Base-by-base conservation (phyloP, 129 eudicot genomes). In the Flaveria ramosissima region DNA sequence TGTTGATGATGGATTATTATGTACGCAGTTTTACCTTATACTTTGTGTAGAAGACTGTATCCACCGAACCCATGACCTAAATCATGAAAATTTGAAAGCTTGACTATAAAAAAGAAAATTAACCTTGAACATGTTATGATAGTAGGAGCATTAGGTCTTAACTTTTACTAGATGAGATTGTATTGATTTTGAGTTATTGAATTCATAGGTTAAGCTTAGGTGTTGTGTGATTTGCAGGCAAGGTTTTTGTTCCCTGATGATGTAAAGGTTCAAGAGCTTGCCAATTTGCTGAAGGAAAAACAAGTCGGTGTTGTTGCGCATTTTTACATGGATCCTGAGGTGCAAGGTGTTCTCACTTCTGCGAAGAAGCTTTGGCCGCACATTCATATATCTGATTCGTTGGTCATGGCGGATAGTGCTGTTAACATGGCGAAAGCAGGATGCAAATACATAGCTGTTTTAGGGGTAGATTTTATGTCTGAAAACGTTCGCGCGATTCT, bases 301-400 rank as follows among this genome's bases (percentile, higher is more conserved):
- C 85, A 91, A 75, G 88, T 91, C 74, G 99, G 99, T 24, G 82
- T 95, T 73, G 99, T 89, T 80, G 97, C 99, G 53, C 99, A 95
- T 73, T 95, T 94, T 73, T 95, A 95, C 88, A 95, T 95, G 99
- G 99, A 95, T 74, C 99, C 99, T 12, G 97, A 95, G 83, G 99
- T 95, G 56, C 99, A 95, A 85, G 99, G 99, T 3, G 96, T 95
- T 74, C 74, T 95, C 79, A 95, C 96, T 53, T 88, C 99, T 78
- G 99, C 97, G 27, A 92, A 85, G 82, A 91, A 88, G 84, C 87
- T 83, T 26, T 95, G 99, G 99, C 99, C 99, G 36, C 97, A 95
- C 63, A 95, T 95, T 82, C 86, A 91, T 75, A 91, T 95, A 74
- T 95, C 99, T 4, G 99, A 95, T 68, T 95, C 99, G 2, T 81